Evolutionary conservation across 1,284 basidiomycete genomes (phyloP).

Genomic region (Cryptococcus jaspeensis): DNA sequence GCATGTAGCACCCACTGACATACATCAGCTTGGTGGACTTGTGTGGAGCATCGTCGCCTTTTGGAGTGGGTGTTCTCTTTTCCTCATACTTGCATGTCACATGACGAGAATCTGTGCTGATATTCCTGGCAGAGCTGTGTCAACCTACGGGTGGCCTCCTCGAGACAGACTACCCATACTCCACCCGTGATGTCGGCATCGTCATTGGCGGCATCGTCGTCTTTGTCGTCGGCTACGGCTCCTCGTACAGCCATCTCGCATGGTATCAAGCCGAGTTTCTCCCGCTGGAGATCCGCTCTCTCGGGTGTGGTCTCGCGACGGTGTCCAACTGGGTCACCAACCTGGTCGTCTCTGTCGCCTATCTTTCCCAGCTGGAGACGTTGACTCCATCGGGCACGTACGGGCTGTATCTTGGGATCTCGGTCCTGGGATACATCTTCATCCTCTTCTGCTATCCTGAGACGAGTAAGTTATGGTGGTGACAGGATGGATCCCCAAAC

Average conservation of each 20-base stretch:
- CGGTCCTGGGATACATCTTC: slow-evolving; percentile 18
- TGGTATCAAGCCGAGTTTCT: slow-evolving; percentile 45
- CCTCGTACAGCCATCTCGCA: slow-evolving; percentile 40
- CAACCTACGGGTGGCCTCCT: slow-evolving; percentile 3
- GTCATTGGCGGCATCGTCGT: slow-evolving; percentile 40
- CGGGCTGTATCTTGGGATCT: slow-evolving; percentile 23
- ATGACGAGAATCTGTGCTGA: neutral
- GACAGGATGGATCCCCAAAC: too few relatives aligned
- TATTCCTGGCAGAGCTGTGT: neutral
- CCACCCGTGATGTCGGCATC: slow-evolving; percentile 24
- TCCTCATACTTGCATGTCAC: neutral
- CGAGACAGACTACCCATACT: slow-evolving; percentile 7
- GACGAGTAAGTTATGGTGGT: slow-evolving; percentile 22
- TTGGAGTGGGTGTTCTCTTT: slow-evolving; percentile 9
- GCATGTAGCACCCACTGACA: neutral
- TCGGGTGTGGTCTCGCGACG: slow-evolving; percentile 25
- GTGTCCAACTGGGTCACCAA: slow-evolving; percentile 24
- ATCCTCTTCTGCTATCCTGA: slow-evolving; percentile 28
- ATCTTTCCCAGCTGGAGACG: slow-evolving; percentile 17
- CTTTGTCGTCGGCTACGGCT: slow-evolving; percentile 39
- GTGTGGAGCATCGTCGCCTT: slow-evolving; percentile 19
- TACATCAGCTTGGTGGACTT: slow-evolving; percentile 12
- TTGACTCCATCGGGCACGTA: slow-evolving; percentile 21
- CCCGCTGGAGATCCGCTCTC: slow-evolving; percentile 38
- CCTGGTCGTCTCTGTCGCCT: slow-evolving; percentile 23